Evolutionary conservation across 2,329 filamentous ascomycete genomes (phyloP).

Genomic region (Alternaria ethzedia): DNA sequence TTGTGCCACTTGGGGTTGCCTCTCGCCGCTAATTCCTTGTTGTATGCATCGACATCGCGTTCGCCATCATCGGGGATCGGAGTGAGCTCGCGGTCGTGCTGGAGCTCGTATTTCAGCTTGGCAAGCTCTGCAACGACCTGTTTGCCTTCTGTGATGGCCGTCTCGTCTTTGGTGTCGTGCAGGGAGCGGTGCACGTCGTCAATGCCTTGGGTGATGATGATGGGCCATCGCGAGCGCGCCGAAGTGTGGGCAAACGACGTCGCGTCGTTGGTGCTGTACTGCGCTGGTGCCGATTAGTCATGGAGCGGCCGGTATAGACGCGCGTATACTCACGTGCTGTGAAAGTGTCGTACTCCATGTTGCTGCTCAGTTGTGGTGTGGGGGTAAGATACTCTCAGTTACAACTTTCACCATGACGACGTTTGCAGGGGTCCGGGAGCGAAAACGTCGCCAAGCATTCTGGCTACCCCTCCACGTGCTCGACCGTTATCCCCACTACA

Average conservation of each 20-base stretch:
- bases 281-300: slow-evolving; percentile 59
- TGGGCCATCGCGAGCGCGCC: slow-evolving; percentile 86
- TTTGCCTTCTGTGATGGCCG: slow-evolving; percentile 81
- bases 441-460: not conserved
- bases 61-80: slow-evolving; percentile 79
- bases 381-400: not conserved
- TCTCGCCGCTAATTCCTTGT: slow-evolving; percentile 78
- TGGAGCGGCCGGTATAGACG: accelerated
- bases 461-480: not conserved
- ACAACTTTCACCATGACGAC: not conserved
- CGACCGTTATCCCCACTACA: not conserved
- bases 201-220: slow-evolving; percentile 91
- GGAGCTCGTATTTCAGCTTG: slow-evolving; percentile 89
- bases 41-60: slow-evolving; percentile 80
- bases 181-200: slow-evolving; percentile 89
- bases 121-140: slow-evolving; percentile 79
- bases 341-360: slow-evolving; percentile 33
- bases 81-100: slow-evolving; percentile 82
- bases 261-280: slow-evolving; percentile 79
- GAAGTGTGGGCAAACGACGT: slow-evolving; percentile 88
- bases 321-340: slow-evolving; percentile 14
- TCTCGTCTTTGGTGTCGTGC: slow-evolving; percentile 63
- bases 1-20: slow-evolving; percentile 81
- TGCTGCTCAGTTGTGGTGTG: not conserved
- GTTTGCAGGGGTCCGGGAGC: not conserved